Evolutionary conservation across 2,329 filamentous ascomycete species (phyloP), one percentile per base, ranked within the genome.

Genomic region (Pseudogymnoascus sp.): DNA sequence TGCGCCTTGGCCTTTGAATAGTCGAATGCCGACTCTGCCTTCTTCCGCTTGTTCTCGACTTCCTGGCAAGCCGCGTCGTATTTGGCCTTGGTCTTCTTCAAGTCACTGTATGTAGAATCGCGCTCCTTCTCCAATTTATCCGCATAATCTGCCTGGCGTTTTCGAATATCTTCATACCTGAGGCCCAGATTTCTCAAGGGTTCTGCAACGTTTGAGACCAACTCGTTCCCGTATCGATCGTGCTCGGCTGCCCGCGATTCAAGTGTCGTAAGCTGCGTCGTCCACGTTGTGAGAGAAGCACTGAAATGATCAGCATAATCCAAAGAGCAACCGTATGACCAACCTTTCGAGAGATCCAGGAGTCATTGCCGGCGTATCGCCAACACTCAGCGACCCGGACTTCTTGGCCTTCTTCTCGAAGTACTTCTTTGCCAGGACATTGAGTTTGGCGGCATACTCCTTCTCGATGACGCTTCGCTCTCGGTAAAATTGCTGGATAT

Each of bases 361-460:
- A 2, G 94, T 97, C 81, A 97, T 88, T 63, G 86, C 85, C 37
- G 94, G 94, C 25, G 87, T 94, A 71, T 99, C 94, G 70, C 94
- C 94, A 60, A 97, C 94, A 73, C 92, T 97, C 69, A 99, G 76
- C 70, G 82, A 87, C 68, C 91, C 88, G 45, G 88, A 88, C 78
- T 94, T 97, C 76, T 87, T 92, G 55, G 90, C 86, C 80, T 97
- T 99, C 80, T 95, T 95, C 71, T 99, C 95, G 72, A 91, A 94
- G 79, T 97, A 97, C 74, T 94, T 97, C 79, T 94, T 96, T 61
- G 93, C 94, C 59, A 99, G 80, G 2, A 86, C 86, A 68, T 85
- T 89, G 66, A 99, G 85, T 76, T 93, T 97, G 66, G 88, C 83
- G 70, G 90, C 89, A 75, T 99, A 97, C 74, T 99, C 95, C 77